Percentiles rank a stretch among this genome's conserved stretches.
These are phyloP conservation scores for Phytophthora quininea DNA, from an alignment of 352 stramenopile genomes.

Conservation along the genomic window DNA sequence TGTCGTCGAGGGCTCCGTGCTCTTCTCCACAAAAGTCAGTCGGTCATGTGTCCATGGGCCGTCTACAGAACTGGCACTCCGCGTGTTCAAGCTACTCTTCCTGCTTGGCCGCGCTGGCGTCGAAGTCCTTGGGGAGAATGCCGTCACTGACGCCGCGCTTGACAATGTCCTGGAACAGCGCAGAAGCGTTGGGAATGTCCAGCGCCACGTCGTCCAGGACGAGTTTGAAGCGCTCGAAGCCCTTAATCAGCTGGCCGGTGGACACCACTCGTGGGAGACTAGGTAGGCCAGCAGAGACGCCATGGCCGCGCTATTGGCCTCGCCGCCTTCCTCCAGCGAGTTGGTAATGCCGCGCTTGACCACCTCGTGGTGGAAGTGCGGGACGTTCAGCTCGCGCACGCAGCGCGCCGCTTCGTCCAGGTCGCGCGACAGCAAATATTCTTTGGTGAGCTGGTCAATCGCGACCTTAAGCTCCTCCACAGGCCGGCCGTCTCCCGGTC, in stretches of 20 bases:
- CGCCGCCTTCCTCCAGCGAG: slow-evolving; percentile 55
- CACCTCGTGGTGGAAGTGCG: slow-evolving; percentile 98
- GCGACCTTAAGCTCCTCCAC: slow-evolving; percentile 94
- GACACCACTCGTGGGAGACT: slow-evolving; percentile 69
- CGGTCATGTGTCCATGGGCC: background rate
- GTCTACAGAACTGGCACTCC: slow-evolving; percentile 2
- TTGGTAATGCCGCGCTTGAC: slow-evolving; percentile 84
- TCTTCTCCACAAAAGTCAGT: slow-evolving; percentile 3
- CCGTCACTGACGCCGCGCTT: slow-evolving; percentile 50
- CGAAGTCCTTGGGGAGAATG: slow-evolving; percentile 54
- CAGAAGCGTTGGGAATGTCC: slow-evolving; percentile 65
- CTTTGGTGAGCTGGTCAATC: slow-evolving; percentile 96
- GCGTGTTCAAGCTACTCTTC: slow-evolving; percentile 17
- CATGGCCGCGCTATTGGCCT: slow-evolving; percentile 59
- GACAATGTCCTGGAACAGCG: slow-evolving; percentile 53
- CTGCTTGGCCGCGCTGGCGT: slow-evolving; percentile 45
- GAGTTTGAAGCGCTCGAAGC: slow-evolving; percentile 83
- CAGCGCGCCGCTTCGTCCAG: slow-evolving; percentile 94
- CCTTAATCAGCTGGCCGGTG: slow-evolving; percentile 72
- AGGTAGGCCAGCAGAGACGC: slow-evolving; percentile 81
- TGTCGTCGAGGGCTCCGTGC: slow-evolving; percentile 5
- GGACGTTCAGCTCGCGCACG: slow-evolving; percentile 94
- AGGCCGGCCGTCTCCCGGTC: slow-evolving; percentile 92
- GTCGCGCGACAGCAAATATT: slow-evolving; percentile 95
- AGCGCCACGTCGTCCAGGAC: slow-evolving; percentile 68